Base-by-base conservation (phyloP, 1,284 basidiomycete species). In the Prillingera fragicola region DNA sequence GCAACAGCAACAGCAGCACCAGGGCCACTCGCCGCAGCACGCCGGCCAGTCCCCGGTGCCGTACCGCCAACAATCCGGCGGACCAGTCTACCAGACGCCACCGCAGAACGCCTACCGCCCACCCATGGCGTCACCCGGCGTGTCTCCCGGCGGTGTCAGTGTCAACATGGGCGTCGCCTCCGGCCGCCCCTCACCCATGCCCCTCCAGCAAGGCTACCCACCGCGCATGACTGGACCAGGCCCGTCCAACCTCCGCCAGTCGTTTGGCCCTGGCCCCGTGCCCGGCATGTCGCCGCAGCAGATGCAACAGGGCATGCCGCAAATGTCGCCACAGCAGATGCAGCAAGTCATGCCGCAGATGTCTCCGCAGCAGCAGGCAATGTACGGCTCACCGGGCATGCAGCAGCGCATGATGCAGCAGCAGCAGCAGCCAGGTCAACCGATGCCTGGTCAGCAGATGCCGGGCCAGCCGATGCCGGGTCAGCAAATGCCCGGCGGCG, bases 201-300 rank as follows among this genome's bases (percentile, higher is more conserved):
- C 29, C 7, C 29, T 17, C 1, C n/a, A n/a, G n/a, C n/a, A n/a
- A n/a, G 29, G 29, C 14, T 31, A 31, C n/a, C 29, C 29, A 8
- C 29, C n/a, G 29, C 41, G 41, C 28, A 43, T 43, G 41, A 29
- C 26, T 8, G 38, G 26, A 8, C 48, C 38, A 17, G 43, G 43
- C n/a, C 46, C 46, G 26, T 48, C 46, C 14, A 41, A 36, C 28
- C 41, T 48, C 5, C 46, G 46, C n/a, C 46, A 48, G 18, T 25
- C 34, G 24, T 33, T 38, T 25, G 15, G 35, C 27, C 15, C 35
- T 26, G 35, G 35, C 35, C 8, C 24, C 35, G 35, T 37, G 35
- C 35, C 27, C 15, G 35, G 35, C 24, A 37, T 37, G 35, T 25
- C 35, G 24, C 35, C 35, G 15, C 35, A 37, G 35, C 35, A 37